Percentiles rank a stretch among this genome's conserved stretches.
Evolutionary conservation across 2,329 filamentous ascomycete species (phyloP).

Genomic region (Juglanconis juglandina): DNA sequence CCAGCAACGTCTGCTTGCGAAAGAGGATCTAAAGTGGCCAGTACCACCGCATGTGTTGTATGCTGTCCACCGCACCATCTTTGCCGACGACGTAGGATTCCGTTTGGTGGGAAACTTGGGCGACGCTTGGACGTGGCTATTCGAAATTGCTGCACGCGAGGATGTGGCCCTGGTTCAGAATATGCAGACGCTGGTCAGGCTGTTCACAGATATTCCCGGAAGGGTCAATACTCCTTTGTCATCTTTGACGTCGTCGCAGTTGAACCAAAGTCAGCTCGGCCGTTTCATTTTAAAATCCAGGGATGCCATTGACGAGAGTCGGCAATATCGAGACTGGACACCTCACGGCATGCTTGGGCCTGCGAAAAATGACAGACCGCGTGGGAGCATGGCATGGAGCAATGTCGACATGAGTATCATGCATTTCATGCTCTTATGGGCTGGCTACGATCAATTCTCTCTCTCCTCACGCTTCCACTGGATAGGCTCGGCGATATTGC

Average conservation of each 20-base stretch:
- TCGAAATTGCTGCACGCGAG: conserved; percentile 56
- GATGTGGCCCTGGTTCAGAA: conserved; percentile 51
- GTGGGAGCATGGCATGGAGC: conserved; percentile 37
- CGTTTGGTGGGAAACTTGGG: conserved; percentile 47
- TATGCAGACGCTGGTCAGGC: conserved; percentile 51
- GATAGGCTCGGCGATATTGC: conserved; percentile 62
- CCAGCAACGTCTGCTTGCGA: conserved; percentile 40
- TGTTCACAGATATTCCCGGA: conserved; percentile 43
- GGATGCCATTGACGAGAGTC: conserved; percentile 47
- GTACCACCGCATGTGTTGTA: conserved; percentile 55
- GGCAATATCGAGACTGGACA: conserved; percentile 46
- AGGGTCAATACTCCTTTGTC: conserved; percentile 20
- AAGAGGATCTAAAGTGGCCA: conserved; percentile 31
- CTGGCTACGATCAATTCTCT: conserved; percentile 53
- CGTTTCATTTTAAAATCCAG: conserved; percentile 50
- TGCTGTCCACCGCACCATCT: conserved; percentile 65
- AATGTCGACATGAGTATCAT: conserved; percentile 55
- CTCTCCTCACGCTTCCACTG: conserved; percentile 52
- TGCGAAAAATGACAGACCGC: conserved; percentile 20
- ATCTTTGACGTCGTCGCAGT: conserved; percentile 20
- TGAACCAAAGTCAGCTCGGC: conserved; percentile 28
- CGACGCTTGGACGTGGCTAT: conserved; percentile 53
- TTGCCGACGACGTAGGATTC: conserved; percentile 60
- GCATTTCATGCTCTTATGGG: conserved; percentile 67
- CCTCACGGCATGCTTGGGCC: conserved; percentile 47